phyloP scores from a whole-genome alignment of 2,329 filamentous ascomycete genomes.

The Aspergillus awamori region DNA sequence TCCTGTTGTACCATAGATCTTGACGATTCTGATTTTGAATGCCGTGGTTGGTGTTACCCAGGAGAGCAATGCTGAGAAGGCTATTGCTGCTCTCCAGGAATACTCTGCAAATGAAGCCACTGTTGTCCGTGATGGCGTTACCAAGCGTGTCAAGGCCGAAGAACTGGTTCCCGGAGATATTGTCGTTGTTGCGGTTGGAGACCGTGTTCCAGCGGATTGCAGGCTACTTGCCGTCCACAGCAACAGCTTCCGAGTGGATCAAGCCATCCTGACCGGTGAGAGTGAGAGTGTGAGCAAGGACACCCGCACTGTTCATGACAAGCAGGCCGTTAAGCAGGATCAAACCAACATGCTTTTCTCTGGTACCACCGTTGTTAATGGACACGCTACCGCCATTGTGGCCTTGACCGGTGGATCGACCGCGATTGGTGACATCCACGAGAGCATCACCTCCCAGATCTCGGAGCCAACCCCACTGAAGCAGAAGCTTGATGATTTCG shows the following conservation, averaged over 20 bases:
- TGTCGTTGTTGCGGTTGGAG: constrained; percentile 82
- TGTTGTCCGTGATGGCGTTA: constrained; percentile 80
- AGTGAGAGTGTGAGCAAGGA: constrained; percentile 96
- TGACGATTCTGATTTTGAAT: constrained; percentile 96
- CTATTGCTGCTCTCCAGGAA: constrained; percentile 95
- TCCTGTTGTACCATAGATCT: constrained; percentile 62
- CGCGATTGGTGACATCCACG: constrained; percentile 97
- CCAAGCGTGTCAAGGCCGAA: constrained; percentile 88
- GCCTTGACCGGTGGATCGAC: constrained; percentile 87
- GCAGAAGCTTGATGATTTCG: constrained; percentile 98
- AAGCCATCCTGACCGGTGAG: constrained; percentile 95
- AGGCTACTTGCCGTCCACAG: constrained; percentile 86
- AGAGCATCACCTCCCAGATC: constrained; percentile 97
- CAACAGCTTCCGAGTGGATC: constrained; percentile 96
- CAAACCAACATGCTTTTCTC: constrained; percentile 98
- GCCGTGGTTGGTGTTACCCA: constrained; percentile 96
- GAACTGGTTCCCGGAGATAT: constrained; percentile 95
- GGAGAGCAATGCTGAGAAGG: constrained; percentile 97
- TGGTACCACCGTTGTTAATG: constrained; percentile 93
- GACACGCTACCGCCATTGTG: constrained; percentile 87
- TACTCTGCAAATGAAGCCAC: constrained; percentile 99
- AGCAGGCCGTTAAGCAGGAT: constrained; percentile 91
- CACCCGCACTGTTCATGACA: constrained; percentile 67
- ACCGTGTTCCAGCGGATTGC: constrained; percentile 94
- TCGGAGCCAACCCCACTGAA: constrained; percentile 96